Percentiles rank a stretch among this genome's conserved stretches.
phyloP scores from a whole-genome alignment of 495 filamentous ascomycete species.

The Xylaria palmicola region DNA sequence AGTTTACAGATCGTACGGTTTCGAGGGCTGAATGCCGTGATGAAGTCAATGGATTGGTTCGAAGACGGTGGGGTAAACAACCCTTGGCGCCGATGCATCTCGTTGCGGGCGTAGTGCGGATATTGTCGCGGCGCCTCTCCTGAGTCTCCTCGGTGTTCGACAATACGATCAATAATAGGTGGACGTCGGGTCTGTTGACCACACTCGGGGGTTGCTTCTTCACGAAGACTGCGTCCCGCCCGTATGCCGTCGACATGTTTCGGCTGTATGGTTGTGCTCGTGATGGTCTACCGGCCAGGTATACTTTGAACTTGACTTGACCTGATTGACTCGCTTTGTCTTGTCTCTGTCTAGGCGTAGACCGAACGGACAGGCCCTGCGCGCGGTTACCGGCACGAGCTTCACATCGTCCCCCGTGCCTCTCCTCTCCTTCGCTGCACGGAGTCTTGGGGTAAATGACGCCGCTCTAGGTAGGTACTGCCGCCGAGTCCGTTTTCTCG shows the following conservation, averaged over 20 bases:
- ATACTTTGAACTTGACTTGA: too few relatives aligned
- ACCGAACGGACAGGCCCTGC: neutral
- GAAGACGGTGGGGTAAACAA: neutral
- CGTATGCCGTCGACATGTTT: neutral
- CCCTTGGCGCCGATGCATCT: constrained; percentile 9
- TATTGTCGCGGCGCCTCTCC: neutral
- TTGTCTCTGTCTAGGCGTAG: too few relatives aligned
- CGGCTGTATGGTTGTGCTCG: constrained; percentile 5
- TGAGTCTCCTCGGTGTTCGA: neutral
- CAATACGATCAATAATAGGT: neutral
- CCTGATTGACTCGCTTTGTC: too few relatives aligned
- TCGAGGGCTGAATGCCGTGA: constrained; percentile 5
- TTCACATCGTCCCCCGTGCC: constrained; percentile 1
- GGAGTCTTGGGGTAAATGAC: neutral
- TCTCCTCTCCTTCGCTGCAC: neutral
- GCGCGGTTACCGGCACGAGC: constrained; percentile 1
- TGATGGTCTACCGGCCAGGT: neutral
- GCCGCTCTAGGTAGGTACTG: constrained; percentile 3
- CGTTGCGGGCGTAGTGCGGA: constrained; percentile 4
- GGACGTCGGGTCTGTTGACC: neutral
- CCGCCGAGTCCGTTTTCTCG: neutral
- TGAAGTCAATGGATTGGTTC: neutral
- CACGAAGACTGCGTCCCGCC: constrained; percentile 4
- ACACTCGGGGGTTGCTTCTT: neutral
- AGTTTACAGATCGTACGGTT: constrained; percentile 13